A percentile compares a stretch with the other conserved stretches of the same genome.
These are phyloP conservation scores for Solanum medicagineum DNA, from an alignment of 257 asterid species.

Conservation along the genomic window DNA sequence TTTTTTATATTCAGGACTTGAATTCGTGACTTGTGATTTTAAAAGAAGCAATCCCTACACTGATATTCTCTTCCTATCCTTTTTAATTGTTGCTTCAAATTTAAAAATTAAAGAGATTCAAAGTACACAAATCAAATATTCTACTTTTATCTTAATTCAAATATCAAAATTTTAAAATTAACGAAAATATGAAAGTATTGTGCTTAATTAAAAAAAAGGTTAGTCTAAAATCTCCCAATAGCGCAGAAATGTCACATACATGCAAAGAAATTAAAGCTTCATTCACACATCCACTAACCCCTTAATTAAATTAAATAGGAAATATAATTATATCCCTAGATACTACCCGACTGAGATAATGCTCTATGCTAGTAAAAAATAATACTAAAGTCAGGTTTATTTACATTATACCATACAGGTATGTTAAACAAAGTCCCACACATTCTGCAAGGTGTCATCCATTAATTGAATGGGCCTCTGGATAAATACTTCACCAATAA, in stretches of 20 bases:
- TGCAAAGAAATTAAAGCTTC: neutral
- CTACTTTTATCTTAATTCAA: neutral
- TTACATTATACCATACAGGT: no score
- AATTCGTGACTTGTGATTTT: no score
- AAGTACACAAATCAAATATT: neutral
- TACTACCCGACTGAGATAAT: neutral
- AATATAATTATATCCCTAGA: neutral
- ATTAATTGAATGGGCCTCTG: no score
- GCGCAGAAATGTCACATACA: neutral
- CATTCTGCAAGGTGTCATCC: no score
- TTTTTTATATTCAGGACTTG: no score
- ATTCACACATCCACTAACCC: neutral
- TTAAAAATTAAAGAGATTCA: neutral
- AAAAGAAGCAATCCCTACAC: no score
- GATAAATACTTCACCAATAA: no score
- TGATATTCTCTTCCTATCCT: neutral
- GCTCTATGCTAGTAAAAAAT: neutral
- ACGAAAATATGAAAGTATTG: neutral
- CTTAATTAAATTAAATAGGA: neutral
- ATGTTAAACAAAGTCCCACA: no score
- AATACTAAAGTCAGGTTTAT: no score
- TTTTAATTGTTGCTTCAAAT: neutral
- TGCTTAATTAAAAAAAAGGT: neutral
- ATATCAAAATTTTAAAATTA: neutral
- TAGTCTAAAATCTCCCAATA: neutral